Evolutionary conservation across 768 basidiomycete species (phyloP).

Genomic region (Goffeauzyma gilvescens): DNA sequence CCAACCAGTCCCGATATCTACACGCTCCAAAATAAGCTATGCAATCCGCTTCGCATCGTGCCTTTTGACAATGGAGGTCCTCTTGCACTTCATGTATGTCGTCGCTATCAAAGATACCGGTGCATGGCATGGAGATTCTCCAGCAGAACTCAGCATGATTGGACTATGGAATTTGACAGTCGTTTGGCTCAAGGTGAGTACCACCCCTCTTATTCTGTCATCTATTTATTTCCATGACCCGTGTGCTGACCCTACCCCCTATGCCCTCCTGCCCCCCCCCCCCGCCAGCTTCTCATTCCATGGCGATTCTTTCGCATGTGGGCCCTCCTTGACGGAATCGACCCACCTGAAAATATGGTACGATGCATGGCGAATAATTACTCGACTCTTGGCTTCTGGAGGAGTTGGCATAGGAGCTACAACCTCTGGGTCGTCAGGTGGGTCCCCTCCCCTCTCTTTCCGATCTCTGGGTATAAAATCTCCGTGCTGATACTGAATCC

Average conservation of each 20-base stretch:
- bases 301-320: slow-evolving; percentile 96
- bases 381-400: slow-evolving; percentile 79
- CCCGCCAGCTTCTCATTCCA: slow-evolving; percentile 60
- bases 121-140: slow-evolving; percentile 53
- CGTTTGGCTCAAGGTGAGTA: slow-evolving; percentile 79
- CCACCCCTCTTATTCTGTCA: neutral
- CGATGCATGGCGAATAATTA: slow-evolving; percentile 98
- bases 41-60: slow-evolving; percentile 50
- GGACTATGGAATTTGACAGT: slow-evolving; percentile 94
- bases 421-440: slow-evolving; percentile 88
- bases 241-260: neutral
- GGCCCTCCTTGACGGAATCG: slow-evolving; percentile 69
- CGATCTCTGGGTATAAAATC: neutral
- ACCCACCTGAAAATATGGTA: slow-evolving; percentile 96
- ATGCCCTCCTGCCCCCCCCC: neutral
- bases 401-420: slow-evolving; percentile 89
- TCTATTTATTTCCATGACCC: neutral
- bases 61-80: slow-evolving; percentile 68
- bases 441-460: no score
- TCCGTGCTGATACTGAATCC: neutral
- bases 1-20: slow-evolving; percentile 39
- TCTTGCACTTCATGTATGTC: slow-evolving; percentile 87
- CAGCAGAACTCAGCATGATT: slow-evolving; percentile 69
- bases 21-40: slow-evolving; percentile 39
- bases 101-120: slow-evolving; percentile 73